Evolutionary conservation across 352 stramenopile genomes (phyloP), one percentile per base, ranked within the genome.

Genomic region (Pythium grandisporangium): DNA sequence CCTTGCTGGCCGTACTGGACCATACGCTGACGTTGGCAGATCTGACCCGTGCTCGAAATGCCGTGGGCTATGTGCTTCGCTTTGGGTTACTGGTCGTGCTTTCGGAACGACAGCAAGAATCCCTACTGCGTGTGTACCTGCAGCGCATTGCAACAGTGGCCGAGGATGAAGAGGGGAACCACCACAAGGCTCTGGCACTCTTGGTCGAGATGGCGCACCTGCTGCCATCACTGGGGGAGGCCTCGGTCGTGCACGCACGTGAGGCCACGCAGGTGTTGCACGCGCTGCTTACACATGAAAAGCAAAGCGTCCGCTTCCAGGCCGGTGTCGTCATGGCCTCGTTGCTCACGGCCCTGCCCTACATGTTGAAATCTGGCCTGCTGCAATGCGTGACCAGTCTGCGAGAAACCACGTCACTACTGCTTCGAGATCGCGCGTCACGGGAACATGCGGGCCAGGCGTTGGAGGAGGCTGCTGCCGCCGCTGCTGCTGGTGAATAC

Each of bases 31-130:
- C 67, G 23, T 61, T 90, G 19, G 59, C 67, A 30, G 73, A 92
- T 30, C 53, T 90, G 33, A 84, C 79, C 0, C 61, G 81, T n/a
- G 76, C 78, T 1, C 64, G 78, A n/a, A 93, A 90, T 34, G 64
- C 74, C 10, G 68, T 89, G 22, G 67, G 76, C 24, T 92, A 75
- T 48, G 76, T 83, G 10, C 32, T 93, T 45, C 81, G 78, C 30
- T 73, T 70, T 48, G 77, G 78, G 19, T 42, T 90, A 2, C 73
- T 65, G 42, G 45, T 59, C 25, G 70, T 61, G 33, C 46, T 92
- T 24, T 72, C 69, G 10, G 81, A 93, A 37, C 72, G 66, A 1
- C 71, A 86, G 24, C 78, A 87, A 53, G 65, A 81, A 37, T 45
- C 61, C 14, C 24, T 88, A 3, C 42, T 91, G 6, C 70, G 65